Conservation (phyloP, 2,329 filamentous ascomycete species). For the Fonsecaea nubica region DNA sequence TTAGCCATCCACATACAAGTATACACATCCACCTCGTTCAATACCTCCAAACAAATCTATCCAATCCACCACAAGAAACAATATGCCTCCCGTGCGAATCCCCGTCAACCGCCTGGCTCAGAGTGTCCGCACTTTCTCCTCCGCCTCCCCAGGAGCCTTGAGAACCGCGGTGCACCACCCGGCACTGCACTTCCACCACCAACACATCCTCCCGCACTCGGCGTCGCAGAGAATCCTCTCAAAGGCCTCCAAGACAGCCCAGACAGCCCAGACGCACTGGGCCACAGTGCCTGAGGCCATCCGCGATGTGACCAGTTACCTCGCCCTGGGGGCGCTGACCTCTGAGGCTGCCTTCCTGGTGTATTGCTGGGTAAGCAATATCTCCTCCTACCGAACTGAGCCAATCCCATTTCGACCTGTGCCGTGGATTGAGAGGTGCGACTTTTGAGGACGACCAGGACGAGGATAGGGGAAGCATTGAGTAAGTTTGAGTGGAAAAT, state of each 20-base stretch:
- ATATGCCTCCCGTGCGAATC: conserved; percentile 32
- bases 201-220: conserved; percentile 26
- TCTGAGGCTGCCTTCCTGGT: conserved; percentile 33
- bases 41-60: not conserved
- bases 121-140: conserved; percentile 22
- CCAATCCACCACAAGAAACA: not conserved
- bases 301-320: conserved; percentile 32
- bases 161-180: conserved; percentile 10
- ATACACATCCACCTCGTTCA: not conserved
- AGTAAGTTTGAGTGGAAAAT: too few relatives aligned
- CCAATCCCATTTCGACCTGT: conserved; percentile 28
- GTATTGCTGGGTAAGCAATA: conserved; percentile 38
- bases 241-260: conserved; percentile 18
- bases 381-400: conserved; percentile 30
- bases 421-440: conserved; percentile 33
- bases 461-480: too few relatives aligned
- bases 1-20: not conserved
- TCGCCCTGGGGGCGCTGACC: conserved; percentile 33
- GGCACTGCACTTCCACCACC: conserved; percentile 19
- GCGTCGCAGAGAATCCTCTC: conserved; percentile 33
- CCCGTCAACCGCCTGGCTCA: conserved; percentile 24
- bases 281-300: conserved; percentile 22
- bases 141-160: not conserved
- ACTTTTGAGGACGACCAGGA: conserved; percentile 25
- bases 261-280: conserved; percentile 14